A percentile compares a stretch with the other conserved stretches of the same genome.
Evolutionary conservation across 768 basidiomycete genomes (phyloP).

Genomic region (Auriscalpium microsporum): DNA sequence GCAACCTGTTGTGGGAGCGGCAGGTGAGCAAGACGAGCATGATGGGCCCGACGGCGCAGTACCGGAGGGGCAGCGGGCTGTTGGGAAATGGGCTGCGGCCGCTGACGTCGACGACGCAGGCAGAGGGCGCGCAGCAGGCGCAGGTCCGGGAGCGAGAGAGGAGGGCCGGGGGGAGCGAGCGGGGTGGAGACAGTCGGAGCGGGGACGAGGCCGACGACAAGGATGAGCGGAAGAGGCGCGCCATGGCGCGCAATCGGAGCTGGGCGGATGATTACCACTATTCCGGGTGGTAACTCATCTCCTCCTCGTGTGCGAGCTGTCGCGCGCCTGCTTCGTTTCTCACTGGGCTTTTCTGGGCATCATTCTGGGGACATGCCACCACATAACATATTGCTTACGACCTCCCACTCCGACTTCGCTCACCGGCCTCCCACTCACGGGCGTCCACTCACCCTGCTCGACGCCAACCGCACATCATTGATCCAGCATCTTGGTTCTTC

Average conservation of each 20-base stretch:
- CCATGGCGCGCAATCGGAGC: conserved; percentile 53
- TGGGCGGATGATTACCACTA: conserved; percentile 64
- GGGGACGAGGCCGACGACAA: neutral
- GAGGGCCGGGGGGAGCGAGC: conserved; percentile 11
- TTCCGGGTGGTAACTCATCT: conserved; percentile 44
- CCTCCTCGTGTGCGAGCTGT: neutral
- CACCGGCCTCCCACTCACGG: neutral
- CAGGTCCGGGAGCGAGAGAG: conserved; percentile 30
- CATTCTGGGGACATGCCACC: neutral
- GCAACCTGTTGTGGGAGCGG: conserved; percentile 76
- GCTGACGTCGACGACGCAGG: conserved; percentile 22
- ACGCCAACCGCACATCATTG: neutral
- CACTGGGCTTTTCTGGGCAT: neutral
- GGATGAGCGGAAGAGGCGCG: conserved; percentile 22
- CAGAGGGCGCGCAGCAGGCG: conserved; percentile 7
- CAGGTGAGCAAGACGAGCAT: conserved; percentile 51
- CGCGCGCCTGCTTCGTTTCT: neutral
- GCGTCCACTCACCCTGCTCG: neutral
- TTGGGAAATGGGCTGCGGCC: conserved; percentile 27
- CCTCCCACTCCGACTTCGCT: neutral
- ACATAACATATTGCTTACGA: neutral
- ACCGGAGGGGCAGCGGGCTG: conserved; percentile 19
- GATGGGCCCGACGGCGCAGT: conserved; percentile 24
- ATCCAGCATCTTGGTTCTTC: neutral
- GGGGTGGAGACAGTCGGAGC: neutral